A percentile compares a stretch with the other conserved stretches of the same genome.
These are phyloP conservation scores for Pichia occidentalis DNA, from an alignment of 805 yeast genomes.

Conservation along the genomic window DNA sequence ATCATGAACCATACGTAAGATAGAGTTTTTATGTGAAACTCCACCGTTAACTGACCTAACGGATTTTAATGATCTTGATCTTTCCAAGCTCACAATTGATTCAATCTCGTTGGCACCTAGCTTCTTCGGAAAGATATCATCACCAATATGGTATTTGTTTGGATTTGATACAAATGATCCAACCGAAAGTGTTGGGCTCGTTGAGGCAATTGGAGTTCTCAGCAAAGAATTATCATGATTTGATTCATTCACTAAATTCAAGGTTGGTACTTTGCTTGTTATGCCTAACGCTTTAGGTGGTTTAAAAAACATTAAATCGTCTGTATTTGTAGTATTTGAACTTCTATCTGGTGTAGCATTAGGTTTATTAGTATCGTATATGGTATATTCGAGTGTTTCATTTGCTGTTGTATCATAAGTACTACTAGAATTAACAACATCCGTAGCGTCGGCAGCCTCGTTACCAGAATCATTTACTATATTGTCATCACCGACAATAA, in stretches of 20 bases:
- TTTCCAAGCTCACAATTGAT: conserved; percentile 64
- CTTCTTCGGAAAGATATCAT: conserved; percentile 65
- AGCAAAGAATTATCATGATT: conserved; percentile 3
- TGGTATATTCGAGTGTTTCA: background rate
- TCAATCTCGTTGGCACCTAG: conserved; percentile 63
- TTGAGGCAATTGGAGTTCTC: conserved; percentile 11
- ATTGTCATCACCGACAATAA: too few relatives aligned
- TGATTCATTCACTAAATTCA: background rate
- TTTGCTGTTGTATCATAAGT: conserved; percentile 4
- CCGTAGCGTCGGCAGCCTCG: background rate
- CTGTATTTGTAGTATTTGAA: background rate
- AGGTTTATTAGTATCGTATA: conserved; percentile 1
- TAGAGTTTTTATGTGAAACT: conserved; percentile 19
- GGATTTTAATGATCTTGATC: conserved; percentile 55
- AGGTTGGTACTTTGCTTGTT: background rate
- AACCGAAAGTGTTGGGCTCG: conserved; percentile 10
- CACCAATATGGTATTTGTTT: conserved; percentile 36
- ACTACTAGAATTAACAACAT: conserved; percentile 3
- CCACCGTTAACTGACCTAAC: conserved; percentile 23
- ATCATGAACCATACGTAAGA: conserved; percentile 21
- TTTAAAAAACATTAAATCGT: background rate
- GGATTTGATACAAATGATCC: conserved; percentile 16
- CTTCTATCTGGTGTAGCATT: background rate
- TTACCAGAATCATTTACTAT: conserved; percentile 5
- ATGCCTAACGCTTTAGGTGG: conserved; percentile 3